phyloP scores from a whole-genome alignment of 1,139 yeast genomes.

The Yarrowia galli region DNA sequence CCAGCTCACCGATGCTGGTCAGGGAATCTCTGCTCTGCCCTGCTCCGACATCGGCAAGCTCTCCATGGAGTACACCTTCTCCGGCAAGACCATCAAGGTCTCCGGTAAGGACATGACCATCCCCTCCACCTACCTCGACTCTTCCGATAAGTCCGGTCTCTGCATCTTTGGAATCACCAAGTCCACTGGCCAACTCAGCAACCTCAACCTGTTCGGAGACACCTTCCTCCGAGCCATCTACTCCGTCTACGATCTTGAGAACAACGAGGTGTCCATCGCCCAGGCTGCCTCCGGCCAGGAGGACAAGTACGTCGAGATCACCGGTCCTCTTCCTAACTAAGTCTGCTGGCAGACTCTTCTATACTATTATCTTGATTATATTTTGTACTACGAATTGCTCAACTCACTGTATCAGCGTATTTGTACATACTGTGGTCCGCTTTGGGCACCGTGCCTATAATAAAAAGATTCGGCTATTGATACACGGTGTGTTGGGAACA shows the following conservation, averaged over 20 bases:
- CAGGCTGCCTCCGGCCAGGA: conserved; percentile 54
- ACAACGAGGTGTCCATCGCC: conserved; percentile 69
- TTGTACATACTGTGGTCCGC: background rate
- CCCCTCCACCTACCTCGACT: conserved; percentile 25
- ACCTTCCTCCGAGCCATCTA: conserved; percentile 77
- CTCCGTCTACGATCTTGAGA: conserved; percentile 78
- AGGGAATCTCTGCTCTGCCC: background rate
- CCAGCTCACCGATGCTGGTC: background rate
- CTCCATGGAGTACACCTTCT: conserved; percentile 41
- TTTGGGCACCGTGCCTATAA: background rate
- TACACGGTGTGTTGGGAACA: background rate
- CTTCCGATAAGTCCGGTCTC: background rate
- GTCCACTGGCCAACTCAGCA: conserved; percentile 40
- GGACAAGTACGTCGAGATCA: conserved; percentile 39
- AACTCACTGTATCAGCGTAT: no score
- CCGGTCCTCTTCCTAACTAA: conserved; percentile 9
- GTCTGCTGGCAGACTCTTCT: conserved; percentile 9
- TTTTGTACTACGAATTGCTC: background rate
- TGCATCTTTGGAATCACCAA: conserved; percentile 22
- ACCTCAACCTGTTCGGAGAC: conserved; percentile 67
- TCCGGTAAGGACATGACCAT: conserved; percentile 43
- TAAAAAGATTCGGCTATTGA: background rate
- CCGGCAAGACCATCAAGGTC: conserved; percentile 24
- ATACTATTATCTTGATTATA: background rate
- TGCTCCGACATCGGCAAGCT: conserved; percentile 10